phyloP scores from a whole-genome alignment of 2,329 filamentous ascomycete genomes.

The Ciborinia camelliae region DNA sequence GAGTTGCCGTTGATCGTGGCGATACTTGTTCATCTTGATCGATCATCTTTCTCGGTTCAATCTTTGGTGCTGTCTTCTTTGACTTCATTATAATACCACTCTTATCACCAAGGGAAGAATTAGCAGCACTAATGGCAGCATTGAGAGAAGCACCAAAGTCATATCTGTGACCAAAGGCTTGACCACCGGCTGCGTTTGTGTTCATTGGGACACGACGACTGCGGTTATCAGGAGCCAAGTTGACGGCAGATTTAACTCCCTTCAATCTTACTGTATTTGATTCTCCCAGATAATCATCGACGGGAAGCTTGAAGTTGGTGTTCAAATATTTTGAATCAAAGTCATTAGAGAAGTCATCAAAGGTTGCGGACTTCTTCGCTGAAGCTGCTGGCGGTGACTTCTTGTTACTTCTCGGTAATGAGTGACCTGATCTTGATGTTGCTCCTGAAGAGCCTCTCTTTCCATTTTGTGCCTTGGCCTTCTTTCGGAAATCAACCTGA shows the following conservation, averaged over 20 bases:
- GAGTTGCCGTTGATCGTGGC: conserved; percentile 26
- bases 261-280: conserved; percentile 60
- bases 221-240: conserved; percentile 46
- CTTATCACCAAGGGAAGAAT: conserved; percentile 58
- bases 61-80: conserved; percentile 25
- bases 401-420: conserved; percentile 66
- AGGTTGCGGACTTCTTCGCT: conserved; percentile 50
- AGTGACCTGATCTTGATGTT: conserved; percentile 48
- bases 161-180: conserved; percentile 88
- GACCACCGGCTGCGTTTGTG: conserved; percentile 49
- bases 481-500: conserved; percentile 89
- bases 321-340: conserved; percentile 46
- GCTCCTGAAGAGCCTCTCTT: conserved; percentile 53
- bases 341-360: conserved; percentile 65
- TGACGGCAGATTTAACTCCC: conserved; percentile 59
- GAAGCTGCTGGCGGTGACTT: conserved; percentile 46
- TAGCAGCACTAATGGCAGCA: conserved; percentile 74
- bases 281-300: conserved; percentile 63
- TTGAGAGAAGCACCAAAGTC: conserved; percentile 91
- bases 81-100: conserved; percentile 50
- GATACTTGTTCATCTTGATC: conserved; percentile 21
- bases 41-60: conserved; percentile 24
- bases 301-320: conserved; percentile 53
- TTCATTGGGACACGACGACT: conserved; percentile 43
- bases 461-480: conserved; percentile 58